These are phyloP conservation scores for Sutorius eximius DNA, from an alignment of 1,284 basidiomycete species.

Conservation along the genomic window DNA sequence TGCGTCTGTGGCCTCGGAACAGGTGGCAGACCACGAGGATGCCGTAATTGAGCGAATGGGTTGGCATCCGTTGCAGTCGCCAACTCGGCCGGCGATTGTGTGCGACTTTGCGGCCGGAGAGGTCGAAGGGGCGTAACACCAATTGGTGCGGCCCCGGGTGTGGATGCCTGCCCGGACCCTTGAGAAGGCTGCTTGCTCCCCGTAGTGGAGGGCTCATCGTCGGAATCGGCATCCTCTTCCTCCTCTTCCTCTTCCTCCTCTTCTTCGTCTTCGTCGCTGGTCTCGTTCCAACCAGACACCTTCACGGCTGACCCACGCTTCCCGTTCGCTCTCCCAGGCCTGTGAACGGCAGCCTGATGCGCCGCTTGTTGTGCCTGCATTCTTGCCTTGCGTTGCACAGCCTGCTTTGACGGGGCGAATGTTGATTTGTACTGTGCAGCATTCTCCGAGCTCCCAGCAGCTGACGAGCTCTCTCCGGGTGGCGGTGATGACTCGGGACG, in stretches of 20 bases:
- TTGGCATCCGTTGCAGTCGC: conserved; percentile 35
- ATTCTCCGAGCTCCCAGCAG: conserved; percentile 25
- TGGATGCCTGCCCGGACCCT: conserved; percentile 15
- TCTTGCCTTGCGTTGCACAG: conserved; percentile 79
- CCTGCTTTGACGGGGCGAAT: conserved; percentile 80
- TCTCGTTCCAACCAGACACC: conserved; percentile 67
- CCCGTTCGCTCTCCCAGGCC: conserved; percentile 70
- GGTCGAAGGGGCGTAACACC: conserved; percentile 31
- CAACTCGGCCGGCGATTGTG: conserved; percentile 31
- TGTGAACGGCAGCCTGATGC: conserved; percentile 67
- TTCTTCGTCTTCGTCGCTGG: conserved; percentile 78
- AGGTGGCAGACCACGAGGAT: conserved; percentile 44
- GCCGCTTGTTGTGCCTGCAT: conserved; percentile 79
- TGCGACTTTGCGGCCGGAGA: conserved; percentile 31
- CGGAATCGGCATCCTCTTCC: conserved; percentile 69
- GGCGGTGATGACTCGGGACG: conserved; percentile 25
- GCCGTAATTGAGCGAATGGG: conserved; percentile 36
- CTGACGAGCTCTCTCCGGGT: conserved; percentile 10
- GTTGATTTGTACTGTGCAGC: conserved; percentile 64
- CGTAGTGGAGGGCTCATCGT: conserved; percentile 45
- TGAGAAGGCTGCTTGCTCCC: conserved; percentile 34
- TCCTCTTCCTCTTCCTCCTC: conserved; percentile 70
- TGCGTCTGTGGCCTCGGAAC: conserved; percentile 39
- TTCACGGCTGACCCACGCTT: conserved; percentile 44
- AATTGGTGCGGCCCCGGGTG: conserved; percentile 25